Conservation (phyloP, 352 stramenopile genomes). For the Globisporangium recalcitrans region DNA sequence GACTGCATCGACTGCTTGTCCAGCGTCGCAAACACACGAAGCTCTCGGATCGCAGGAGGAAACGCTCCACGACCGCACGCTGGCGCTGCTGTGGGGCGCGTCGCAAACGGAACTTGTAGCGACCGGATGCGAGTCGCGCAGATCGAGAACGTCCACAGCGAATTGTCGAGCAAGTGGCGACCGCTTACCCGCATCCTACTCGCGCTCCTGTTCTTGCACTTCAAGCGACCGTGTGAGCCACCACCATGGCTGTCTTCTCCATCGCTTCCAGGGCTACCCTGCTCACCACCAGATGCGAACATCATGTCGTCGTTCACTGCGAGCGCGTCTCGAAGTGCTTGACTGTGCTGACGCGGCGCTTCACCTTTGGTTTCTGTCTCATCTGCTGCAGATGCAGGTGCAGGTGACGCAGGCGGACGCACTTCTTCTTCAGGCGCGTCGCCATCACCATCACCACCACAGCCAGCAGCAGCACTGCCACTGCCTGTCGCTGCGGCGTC, state of each 20-base stretch:
- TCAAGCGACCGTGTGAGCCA: not conserved
- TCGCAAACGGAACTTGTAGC: conserved; percentile 37
- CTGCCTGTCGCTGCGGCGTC: not conserved
- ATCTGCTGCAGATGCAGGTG: conserved; percentile 4
- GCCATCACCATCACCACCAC: not conserved
- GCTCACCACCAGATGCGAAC: not conserved
- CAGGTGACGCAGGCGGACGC: conserved; percentile 4
- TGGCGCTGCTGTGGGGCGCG: conserved; percentile 10
- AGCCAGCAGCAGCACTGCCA: not conserved
- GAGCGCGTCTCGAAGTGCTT: conserved; percentile 8
- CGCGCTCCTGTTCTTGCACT: conserved; percentile 5
- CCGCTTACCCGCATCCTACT: conserved; percentile 8
- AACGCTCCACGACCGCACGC: no score
- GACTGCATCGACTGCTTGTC: conserved; percentile 53
- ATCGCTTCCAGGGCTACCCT: not conserved
- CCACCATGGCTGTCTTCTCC: not conserved
- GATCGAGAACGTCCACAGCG: conserved; percentile 43
- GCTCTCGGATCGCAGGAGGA: conserved; percentile 31
- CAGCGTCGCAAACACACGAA: conserved; percentile 52
- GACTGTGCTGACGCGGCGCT: conserved; percentile 4
- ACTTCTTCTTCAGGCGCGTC: conserved; percentile 7
- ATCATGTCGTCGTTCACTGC: conserved; percentile 6
- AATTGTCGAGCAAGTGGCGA: conserved; percentile 32
- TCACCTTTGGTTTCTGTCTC: not conserved
- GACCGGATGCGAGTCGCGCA: conserved; percentile 32